Percentiles rank a stretch among this genome's conserved stretches.
Evolutionary conservation across 768 basidiomycete genomes (phyloP).

Genomic region (Trametes maxima): DNA sequence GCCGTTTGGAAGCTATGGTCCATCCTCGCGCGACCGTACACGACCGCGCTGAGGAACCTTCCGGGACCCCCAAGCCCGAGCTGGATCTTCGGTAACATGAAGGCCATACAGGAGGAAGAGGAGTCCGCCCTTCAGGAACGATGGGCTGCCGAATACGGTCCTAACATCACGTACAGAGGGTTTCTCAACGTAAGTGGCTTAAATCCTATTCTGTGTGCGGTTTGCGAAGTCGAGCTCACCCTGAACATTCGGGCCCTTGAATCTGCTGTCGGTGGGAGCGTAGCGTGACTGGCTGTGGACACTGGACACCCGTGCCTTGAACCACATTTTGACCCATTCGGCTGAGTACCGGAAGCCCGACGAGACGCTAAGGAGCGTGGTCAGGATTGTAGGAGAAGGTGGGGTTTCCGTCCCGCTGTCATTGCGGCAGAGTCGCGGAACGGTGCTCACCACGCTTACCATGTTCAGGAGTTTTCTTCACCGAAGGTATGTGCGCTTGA

Average conservation of each 20-base stretch:
- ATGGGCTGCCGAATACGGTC: constrained; percentile 20
- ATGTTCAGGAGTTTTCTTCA: constrained; percentile 49
- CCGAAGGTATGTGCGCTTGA: constrained; percentile 34
- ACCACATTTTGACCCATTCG: constrained; percentile 61
- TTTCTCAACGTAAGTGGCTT: constrained; percentile 15
- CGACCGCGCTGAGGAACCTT: constrained; percentile 48
- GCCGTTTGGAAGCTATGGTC: background rate
- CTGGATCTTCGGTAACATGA: constrained; percentile 52
- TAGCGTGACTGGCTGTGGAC: constrained; percentile 41
- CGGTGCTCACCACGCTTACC: background rate
- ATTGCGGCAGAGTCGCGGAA: no score
- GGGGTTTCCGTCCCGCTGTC: no score
- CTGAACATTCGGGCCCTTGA: background rate
- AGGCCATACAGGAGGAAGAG: constrained; percentile 41
- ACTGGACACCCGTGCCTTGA: constrained; percentile 60
- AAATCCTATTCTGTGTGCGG: background rate
- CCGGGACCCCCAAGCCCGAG: constrained; percentile 52
- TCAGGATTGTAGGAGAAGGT: constrained; percentile 45
- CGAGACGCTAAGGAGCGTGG: constrained; percentile 39
- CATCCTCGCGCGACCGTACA: background rate
- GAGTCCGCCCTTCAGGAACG: constrained; percentile 20
- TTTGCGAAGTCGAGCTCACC: background rate
- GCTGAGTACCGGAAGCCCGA: constrained; percentile 61
- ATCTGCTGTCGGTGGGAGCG: background rate
- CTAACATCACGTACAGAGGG: constrained; percentile 16